Conservation (phyloP, 179 eudicot species). For the Dionaea muscipula region DNA sequence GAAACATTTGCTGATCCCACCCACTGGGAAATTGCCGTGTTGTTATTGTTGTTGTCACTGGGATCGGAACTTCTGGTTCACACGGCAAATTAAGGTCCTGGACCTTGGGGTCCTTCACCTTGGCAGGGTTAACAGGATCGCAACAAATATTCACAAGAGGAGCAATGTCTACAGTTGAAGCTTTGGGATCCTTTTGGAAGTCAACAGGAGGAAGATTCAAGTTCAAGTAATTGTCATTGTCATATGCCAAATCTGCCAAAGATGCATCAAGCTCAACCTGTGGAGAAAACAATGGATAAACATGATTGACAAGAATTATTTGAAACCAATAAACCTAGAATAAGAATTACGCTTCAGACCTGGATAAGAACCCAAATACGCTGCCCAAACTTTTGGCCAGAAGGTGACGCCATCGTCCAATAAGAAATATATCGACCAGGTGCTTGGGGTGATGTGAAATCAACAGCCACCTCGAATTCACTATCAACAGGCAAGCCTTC, state of each 20-base stretch:
- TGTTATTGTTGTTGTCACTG: too few relatives aligned
- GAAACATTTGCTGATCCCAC: not conserved
- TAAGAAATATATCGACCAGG: constrained; percentile 72
- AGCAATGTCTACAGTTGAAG: constrained; percentile 9
- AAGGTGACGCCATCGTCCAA: constrained; percentile 74
- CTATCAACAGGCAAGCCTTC: constrained; percentile 34
- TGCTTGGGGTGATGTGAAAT: constrained; percentile 61
- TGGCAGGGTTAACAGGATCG: not conserved
- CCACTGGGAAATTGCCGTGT: too few relatives aligned
- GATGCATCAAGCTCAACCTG: constrained; percentile 70
- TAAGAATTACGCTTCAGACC: constrained; percentile 23
- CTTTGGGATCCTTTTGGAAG: constrained; percentile 10
- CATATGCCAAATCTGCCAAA: constrained; percentile 16
- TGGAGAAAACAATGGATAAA: not conserved
- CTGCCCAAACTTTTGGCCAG: constrained; percentile 81
- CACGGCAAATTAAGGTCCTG: constrained; percentile 17
- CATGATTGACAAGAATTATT: not conserved
- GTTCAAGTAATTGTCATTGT: constrained; percentile 22
- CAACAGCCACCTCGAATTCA: constrained; percentile 68
- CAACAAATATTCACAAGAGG: not conserved
- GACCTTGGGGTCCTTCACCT: not conserved
- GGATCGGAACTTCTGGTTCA: too few relatives aligned
- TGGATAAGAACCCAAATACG: constrained; percentile 77
- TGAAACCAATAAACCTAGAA: not conserved
- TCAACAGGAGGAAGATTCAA: constrained; percentile 43